Evolutionary conservation across 805 yeast genomes (phyloP).

Genomic region (Saitoella complicata): DNA sequence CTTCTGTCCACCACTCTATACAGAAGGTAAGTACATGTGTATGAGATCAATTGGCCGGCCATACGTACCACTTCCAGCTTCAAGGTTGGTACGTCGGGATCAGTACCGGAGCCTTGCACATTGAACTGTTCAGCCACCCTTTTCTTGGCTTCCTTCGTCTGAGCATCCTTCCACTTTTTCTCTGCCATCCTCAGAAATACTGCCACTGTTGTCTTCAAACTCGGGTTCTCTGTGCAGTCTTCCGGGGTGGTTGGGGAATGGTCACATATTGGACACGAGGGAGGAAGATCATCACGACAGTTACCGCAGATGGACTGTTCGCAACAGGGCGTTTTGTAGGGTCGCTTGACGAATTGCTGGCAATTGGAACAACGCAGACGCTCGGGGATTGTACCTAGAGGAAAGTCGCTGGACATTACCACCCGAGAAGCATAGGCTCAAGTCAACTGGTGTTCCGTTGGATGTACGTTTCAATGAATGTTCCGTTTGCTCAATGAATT

Average conservation of each 20-base stretch:
- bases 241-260: conserved; percentile 2
- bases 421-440: too few species aligned
- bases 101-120: neutral
- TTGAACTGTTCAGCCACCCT: neutral
- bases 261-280: conserved; percentile 8
- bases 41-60: neutral
- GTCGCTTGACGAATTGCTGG: too few species aligned
- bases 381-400: too few species aligned
- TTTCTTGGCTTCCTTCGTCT: neutral
- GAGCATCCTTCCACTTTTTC: conserved; percentile 7
- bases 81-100: neutral
- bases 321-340: too few species aligned
- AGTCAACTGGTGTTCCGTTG: too few species aligned
- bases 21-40: neutral
- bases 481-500: too few species aligned
- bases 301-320: neutral
- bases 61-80: neutral
- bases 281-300: conserved; percentile 6
- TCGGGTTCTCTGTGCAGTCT: conserved; percentile 5
- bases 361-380: too few species aligned
- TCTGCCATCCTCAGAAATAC: conserved; percentile 12
- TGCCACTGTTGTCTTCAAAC: conserved; percentile 9
- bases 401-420: too few species aligned
- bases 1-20: neutral
- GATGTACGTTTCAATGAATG: too few species aligned